A percentile compares a stretch with the other conserved stretches of the same genome.
phyloP scores from a whole-genome alignment of 2,329 filamentous ascomycete genomes.

The Aspergillus versicolor region DNA sequence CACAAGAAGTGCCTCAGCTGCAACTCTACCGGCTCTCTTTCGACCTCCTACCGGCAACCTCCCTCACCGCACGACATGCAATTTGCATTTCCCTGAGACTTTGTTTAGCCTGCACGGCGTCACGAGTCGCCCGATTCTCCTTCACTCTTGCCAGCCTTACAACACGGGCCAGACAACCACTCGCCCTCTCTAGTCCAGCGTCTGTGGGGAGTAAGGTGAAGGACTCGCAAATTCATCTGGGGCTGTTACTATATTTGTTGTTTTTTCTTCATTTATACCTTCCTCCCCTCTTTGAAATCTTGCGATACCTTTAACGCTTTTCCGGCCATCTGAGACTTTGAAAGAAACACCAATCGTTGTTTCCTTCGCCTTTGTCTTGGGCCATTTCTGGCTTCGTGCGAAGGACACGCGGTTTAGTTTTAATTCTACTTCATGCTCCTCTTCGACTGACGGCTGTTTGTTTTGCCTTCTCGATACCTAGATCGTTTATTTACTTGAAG shows the following conservation, averaged over 20 bases:
- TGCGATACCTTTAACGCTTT: conserved; percentile 2
- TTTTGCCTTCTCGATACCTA: conserved; percentile 3
- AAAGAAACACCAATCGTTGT: conserved; percentile 17
- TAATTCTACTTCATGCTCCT: conserved; percentile 17
- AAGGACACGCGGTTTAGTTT: neutral
- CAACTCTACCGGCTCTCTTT: conserved; percentile 1
- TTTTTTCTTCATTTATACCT: conserved; percentile 9
- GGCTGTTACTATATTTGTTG: conserved; percentile 5
- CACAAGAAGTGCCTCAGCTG: neutral
- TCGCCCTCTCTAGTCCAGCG: neutral
- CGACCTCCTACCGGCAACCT: conserved; percentile 7
- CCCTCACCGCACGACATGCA: conserved; percentile 19
- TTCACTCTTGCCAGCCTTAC: conserved; percentile 16
- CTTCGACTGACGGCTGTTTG: neutral
- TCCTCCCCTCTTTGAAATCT: conserved; percentile 4
- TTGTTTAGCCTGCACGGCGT: conserved; percentile 23
- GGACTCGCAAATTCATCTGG: neutral
- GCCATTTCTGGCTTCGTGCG: neutral
- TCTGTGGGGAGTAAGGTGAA: conserved; percentile 2
- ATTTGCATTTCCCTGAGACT: conserved; percentile 20
- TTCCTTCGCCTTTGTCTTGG: conserved; percentile 16
- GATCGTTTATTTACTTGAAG: neutral
- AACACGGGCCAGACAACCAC: neutral
- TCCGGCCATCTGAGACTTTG: conserved; percentile 2
- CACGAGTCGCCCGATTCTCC: conserved; percentile 23